Base-by-base conservation (phyloP, 495 filamentous ascomycete genomes). In the Achaetomiella virescens region DNA sequence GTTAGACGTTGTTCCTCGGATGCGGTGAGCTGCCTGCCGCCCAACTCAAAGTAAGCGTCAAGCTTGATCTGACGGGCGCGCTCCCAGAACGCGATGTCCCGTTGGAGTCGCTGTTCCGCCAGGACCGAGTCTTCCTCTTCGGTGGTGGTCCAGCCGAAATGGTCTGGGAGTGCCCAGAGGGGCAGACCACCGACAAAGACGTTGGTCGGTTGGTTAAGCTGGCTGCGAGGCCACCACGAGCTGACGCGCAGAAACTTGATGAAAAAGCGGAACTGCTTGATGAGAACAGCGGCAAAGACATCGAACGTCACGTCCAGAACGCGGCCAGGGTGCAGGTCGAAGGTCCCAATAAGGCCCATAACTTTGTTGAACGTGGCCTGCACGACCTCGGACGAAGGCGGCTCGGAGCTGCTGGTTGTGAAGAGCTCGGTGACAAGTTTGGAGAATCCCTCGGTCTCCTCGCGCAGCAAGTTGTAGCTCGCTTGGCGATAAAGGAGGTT, bases 371-470 rank as follows among this genome's bases (percentile, higher is more conserved):
- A 76, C 9, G 72, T 68, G 45, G 75, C 58, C 81, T 79, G 15
- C 81, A 86, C 69, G n/a, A 63, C 61, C 40, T 68, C 67, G 41
- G 63, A 72, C 27, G 71, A 71, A 24, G 72, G 67, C 49, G 76
- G 80, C 45, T 75, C 73, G 6, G 70, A 70, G 46, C 72, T 76
- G 52, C 81, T 78, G 51, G 83, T 85, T 6, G 79, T 77, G 66
- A 85, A 83, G 2, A 87, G 58, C 61, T 85, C 83, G 15, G 83
- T 78, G 20, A 84, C 78, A 3, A 84, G 58, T 55, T 86, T 85
- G 10, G 82, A 79, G 64, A 91, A 99, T 29, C 95, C 95, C 70
- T 99, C 95, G 0, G 89, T 88, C 70, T 99, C 95, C 75, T 99
- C 95, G 29, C 95, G 82, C 17, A 99, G 75, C 2, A 99, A 75